Evolutionary conservation across 192 early-diverging fungal genomes (phyloP).

Genomic region (Umbelopsis sp.): DNA sequence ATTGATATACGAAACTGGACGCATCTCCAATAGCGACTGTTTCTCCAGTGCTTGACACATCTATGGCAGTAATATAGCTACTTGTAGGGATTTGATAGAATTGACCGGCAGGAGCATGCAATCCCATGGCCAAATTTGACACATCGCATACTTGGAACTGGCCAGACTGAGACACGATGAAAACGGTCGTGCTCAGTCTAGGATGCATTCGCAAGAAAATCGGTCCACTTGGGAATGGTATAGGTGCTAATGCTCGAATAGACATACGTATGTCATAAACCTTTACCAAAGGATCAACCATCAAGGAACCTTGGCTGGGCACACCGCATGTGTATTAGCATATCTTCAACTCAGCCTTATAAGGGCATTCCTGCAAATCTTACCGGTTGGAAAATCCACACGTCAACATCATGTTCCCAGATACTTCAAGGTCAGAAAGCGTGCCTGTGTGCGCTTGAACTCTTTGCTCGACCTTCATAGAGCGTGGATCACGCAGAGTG

Average conservation of each 20-base stretch:
- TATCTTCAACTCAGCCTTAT: not conserved
- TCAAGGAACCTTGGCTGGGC: constrained; percentile 55
- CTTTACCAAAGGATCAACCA: constrained; percentile 79
- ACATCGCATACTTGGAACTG: constrained; percentile 75
- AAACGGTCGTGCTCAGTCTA: constrained; percentile 61
- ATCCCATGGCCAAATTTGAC: constrained; percentile 46
- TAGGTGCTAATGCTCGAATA: constrained; percentile 68
- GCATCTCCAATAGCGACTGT: constrained; percentile 79
- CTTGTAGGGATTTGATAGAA: constrained; percentile 62
- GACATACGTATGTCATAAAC: constrained; percentile 78
- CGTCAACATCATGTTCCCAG: constrained; percentile 72
- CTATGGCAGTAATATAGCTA: constrained; percentile 71
- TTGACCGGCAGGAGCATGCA: constrained; percentile 42
- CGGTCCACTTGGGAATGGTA: constrained; percentile 71
- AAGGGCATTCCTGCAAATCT: not conserved
- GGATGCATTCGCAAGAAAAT: constrained; percentile 77
- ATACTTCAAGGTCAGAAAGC: constrained; percentile 75
- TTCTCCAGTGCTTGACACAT: constrained; percentile 79
- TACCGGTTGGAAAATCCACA: constrained; percentile 76
- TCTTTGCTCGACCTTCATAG: constrained; percentile 60
- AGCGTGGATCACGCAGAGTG: constrained; percentile 66
- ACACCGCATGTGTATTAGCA: not conserved
- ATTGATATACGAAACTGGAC: constrained; percentile 76
- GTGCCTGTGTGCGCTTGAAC: constrained; percentile 79
- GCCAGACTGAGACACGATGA: constrained; percentile 67